A percentile compares a stretch with the other conserved stretches of the same genome.
Evolutionary conservation across 257 asterid species (phyloP).

Genomic region (Solanum clarkiae): DNA sequence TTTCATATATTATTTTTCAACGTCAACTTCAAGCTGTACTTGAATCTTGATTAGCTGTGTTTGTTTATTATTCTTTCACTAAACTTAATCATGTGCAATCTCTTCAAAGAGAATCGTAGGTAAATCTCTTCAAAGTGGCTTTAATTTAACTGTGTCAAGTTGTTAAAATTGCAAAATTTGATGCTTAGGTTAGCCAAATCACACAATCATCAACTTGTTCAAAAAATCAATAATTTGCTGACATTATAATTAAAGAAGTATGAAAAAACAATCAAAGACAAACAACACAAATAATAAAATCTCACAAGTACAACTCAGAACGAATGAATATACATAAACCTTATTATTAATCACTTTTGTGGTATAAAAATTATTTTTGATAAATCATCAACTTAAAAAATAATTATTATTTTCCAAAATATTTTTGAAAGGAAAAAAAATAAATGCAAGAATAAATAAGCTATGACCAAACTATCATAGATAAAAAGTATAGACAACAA

Average conservation of each 20-base stretch:
- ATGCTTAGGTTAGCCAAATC: not conserved
- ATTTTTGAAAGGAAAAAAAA: not conserved
- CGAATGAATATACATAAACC: too few relatives aligned
- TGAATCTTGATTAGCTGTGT: not conserved
- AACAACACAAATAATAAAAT: not conserved
- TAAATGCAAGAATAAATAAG: not conserved
- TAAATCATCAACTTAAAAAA: too few relatives aligned
- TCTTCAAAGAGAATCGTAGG: not conserved
- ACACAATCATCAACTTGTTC: not conserved
- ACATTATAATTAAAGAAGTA: not conserved
- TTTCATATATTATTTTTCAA: not conserved
- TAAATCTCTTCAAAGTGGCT: not conserved
- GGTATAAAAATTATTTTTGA: too few relatives aligned
- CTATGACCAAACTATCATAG: too few relatives aligned
- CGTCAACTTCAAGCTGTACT: not conserved
- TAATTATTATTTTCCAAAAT: not conserved
- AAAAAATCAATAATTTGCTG: not conserved
- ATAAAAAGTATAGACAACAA: too few relatives aligned
- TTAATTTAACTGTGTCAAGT: not conserved
- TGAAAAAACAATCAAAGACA: not conserved
- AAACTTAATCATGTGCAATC: not conserved
- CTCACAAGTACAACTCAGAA: too few relatives aligned
- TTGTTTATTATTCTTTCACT: not conserved
- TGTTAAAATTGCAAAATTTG: not conserved
- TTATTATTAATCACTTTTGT: too few relatives aligned